A percentile compares a stretch with the other conserved stretches of the same genome.
Conservation (phyloP, 108 stramenopile genomes). For the Epithemia pelagica region DNA sequence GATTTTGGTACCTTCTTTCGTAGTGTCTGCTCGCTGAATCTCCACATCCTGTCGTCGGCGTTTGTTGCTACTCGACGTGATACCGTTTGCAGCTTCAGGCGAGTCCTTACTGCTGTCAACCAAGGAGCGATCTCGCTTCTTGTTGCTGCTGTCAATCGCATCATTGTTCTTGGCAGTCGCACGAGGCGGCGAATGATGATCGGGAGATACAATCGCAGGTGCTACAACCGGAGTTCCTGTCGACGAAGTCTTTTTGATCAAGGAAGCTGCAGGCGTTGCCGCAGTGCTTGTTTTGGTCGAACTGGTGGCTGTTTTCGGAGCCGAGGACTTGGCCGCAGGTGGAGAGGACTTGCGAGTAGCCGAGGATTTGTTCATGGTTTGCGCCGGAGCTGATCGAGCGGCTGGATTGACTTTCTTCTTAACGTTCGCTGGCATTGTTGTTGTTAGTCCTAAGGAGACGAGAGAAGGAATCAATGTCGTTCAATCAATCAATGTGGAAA, state of each 20-base stretch:
- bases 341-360: too few relatives aligned
- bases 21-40: not conserved
- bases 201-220: not conserved
- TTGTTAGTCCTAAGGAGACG: too few relatives aligned
- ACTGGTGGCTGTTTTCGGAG: not conserved
- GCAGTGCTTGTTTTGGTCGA: not conserved
- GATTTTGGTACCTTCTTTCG: not conserved
- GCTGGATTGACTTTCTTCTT: too few relatives aligned
- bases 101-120: not conserved
- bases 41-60: not conserved
- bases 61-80: too few relatives aligned
- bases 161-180: not conserved
- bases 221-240: not conserved
- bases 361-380: too few relatives aligned
- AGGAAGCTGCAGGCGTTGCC: not conserved
- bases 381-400: too few relatives aligned
- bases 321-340: too few relatives aligned
- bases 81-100: too few relatives aligned
- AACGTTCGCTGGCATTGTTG: too few relatives aligned
- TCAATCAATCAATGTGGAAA: too few relatives aligned
- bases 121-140: not conserved
- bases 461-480: too few relatives aligned
- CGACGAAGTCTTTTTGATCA: not conserved
- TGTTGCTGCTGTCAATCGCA: not conserved
- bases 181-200: not conserved